Base-by-base conservation (phyloP, 495 filamentous ascomycete species). In the Amphirosellinia nigrospora region DNA sequence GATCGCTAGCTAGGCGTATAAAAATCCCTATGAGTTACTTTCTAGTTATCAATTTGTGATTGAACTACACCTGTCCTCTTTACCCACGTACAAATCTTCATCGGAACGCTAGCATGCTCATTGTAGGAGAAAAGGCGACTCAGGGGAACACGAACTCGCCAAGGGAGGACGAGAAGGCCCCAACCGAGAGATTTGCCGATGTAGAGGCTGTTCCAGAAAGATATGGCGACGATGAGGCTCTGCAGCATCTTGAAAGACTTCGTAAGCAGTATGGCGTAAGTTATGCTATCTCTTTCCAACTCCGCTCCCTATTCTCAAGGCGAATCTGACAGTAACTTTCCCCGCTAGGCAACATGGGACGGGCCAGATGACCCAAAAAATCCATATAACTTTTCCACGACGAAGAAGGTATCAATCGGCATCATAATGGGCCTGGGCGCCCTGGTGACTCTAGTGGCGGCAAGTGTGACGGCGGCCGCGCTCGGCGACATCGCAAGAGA, bases 321-420 rank as follows among this genome's bases (percentile, higher is more conserved):
- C 19, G 15, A 45, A 30, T 21, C 13, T 63, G 30, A 64, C 30
- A 13, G 3, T 5, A 21, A 1, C 43, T 26, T 19, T 43, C 26
- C 9, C 0, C 41, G 26, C 5, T 36, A 64, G 61, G 84, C 86
- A 4, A 84, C 83, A 4, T 91, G 88, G 87, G 79, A 86, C 30
- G 83, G 87, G 0, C 82, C 84, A 2, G 82, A 86, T 28, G 89
- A 90, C 69, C 85, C 86, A 0, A 78, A 82, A 16, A 85, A 90
- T 58, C 88, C 88, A 0, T 86, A 86, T 71, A 90, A 90, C 68
- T 91, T 88, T 88, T 64, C 80, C 0, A 75, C 71, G 13, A 77
- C 68, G 38, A 80, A 82, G 65, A 91, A 92, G 78, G 89, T 89
- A 86, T 79, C 81, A 1, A 86, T 86, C 5, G 87, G 85, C 0